Conservation (phyloP, 2,329 filamentous ascomycete species). For the Aspergillus thermomutatus region DNA sequence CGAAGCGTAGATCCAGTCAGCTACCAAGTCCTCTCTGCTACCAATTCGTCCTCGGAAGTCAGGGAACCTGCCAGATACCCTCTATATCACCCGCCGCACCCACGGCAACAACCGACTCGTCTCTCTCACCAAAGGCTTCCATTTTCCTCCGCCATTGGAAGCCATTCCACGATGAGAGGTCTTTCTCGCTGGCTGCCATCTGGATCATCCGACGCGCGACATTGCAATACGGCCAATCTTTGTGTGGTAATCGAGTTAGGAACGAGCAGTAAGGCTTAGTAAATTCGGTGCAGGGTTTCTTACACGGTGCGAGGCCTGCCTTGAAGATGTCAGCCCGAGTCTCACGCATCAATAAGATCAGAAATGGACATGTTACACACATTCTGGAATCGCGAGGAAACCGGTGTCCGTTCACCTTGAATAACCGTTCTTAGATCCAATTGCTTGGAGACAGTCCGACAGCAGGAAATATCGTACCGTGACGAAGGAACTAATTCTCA, state of each 20-base stretch:
- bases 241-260: constrained; percentile 16
- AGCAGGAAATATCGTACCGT: constrained; percentile 53
- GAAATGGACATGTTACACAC: constrained; percentile 30
- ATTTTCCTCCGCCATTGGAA: constrained; percentile 67
- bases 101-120: constrained; percentile 66
- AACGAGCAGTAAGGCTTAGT: neutral
- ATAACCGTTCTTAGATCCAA: constrained; percentile 2
- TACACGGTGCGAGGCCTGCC: constrained; percentile 51
- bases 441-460: neutral
- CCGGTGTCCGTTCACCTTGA: constrained; percentile 71
- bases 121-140: constrained; percentile 73
- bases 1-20: neutral
- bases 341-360: neutral
- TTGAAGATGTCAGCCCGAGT: constrained; percentile 26
- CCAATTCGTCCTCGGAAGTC: neutral
- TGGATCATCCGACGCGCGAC: constrained; percentile 68
- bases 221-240: constrained; percentile 87
- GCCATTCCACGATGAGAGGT: constrained; percentile 53
- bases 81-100: constrained; percentile 71
- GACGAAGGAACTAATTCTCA: constrained; percentile 59
- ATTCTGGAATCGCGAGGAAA: constrained; percentile 84
- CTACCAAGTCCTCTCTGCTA: neutral
- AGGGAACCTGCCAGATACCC: constrained; percentile 66
- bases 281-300: constrained; percentile 1
- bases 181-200: constrained; percentile 54